A percentile compares a stretch with the other conserved stretches of the same genome.
phyloP scores from a whole-genome alignment of 1,139 yeast species.

The Yamadazyma triangularis region DNA sequence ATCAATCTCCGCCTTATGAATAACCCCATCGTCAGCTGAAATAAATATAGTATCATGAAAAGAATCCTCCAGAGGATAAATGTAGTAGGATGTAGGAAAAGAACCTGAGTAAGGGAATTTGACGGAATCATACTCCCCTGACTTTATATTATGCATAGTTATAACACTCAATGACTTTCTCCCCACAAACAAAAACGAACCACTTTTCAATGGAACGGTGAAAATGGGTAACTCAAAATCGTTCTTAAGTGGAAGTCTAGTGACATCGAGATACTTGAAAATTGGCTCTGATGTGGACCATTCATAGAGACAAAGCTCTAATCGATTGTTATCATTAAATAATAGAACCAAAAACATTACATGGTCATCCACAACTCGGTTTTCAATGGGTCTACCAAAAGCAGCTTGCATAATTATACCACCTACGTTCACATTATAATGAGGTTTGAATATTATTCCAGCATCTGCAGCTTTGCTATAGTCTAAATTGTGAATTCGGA shows the following conservation, averaged over 20 bases:
- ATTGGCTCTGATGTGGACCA: slow-evolving; percentile 37
- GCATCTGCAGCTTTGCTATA: slow-evolving; percentile 28
- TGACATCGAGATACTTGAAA: slow-evolving; percentile 14
- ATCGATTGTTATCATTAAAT: slow-evolving; percentile 32
- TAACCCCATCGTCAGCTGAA: slow-evolving; percentile 38
- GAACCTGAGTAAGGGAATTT: slow-evolving; percentile 12
- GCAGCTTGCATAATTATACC: slow-evolving; percentile 42
- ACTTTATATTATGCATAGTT: slow-evolving; percentile 41
- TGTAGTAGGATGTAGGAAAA: slow-evolving; percentile 38
- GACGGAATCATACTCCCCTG: slow-evolving; percentile 39
- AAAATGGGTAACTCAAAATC: slow-evolving; percentile 38
- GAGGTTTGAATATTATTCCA: slow-evolving; percentile 27
- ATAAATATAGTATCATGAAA: slow-evolving; percentile 32
- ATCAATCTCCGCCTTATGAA: slow-evolving; percentile 26
- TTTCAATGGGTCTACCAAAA: slow-evolving; percentile 33
- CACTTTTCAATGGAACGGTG: slow-evolving; percentile 29
- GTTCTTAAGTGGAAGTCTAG: slow-evolving; percentile 31
- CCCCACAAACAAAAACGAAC: slow-evolving; percentile 33
- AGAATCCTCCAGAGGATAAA: slow-evolving; percentile 10
- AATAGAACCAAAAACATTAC: slow-evolving; percentile 32
- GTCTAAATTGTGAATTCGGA: slow-evolving; percentile 37
- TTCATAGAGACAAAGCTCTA: slow-evolving; percentile 33
- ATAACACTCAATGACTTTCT: slow-evolving; percentile 24
- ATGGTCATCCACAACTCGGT: slow-evolving; percentile 23
- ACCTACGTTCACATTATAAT: slow-evolving; percentile 37